Conservation (phyloP, 1,284 basidiomycete genomes). For the Ganoderma leucocontextum region DNA sequence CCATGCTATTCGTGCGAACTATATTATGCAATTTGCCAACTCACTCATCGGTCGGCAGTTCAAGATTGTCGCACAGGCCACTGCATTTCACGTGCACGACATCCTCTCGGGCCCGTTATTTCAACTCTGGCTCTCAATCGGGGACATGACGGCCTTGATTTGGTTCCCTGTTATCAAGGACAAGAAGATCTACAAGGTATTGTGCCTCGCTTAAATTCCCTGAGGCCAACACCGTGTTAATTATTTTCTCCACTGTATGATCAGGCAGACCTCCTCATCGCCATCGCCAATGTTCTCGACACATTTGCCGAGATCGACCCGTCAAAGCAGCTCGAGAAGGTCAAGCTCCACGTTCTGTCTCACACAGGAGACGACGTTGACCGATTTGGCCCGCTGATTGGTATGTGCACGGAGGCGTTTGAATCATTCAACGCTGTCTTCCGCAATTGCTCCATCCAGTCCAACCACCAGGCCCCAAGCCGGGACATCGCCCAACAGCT, state of each 20-base stretch:
- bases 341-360: conserved; percentile 39
- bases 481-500: conserved; percentile 46
- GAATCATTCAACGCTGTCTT: conserved; percentile 51
- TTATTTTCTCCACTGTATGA: no score
- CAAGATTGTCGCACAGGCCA: conserved; percentile 32
- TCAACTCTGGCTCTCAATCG: conserved; percentile 38
- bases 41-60: conserved; percentile 37
- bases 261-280: conserved; percentile 35
- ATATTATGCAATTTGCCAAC: conserved; percentile 37
- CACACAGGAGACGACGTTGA: conserved; percentile 43
- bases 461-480: conserved; percentile 48
- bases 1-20: conserved; percentile 31
- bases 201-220: no score
- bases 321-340: conserved; percentile 40
- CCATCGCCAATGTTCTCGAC: conserved; percentile 45
- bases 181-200: conserved; percentile 43
- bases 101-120: conserved; percentile 25
- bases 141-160: conserved; percentile 43
- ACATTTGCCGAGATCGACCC: conserved; percentile 42
- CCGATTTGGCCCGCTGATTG: conserved; percentile 45
- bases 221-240: no score
- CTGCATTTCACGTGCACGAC: conserved; percentile 33
- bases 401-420: conserved; percentile 46
- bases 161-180: conserved; percentile 48
- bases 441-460: conserved; percentile 43